These are phyloP conservation scores for Prunus mongolica DNA, from an alignment of 306 rosid species.

Conservation along the genomic window DNA sequence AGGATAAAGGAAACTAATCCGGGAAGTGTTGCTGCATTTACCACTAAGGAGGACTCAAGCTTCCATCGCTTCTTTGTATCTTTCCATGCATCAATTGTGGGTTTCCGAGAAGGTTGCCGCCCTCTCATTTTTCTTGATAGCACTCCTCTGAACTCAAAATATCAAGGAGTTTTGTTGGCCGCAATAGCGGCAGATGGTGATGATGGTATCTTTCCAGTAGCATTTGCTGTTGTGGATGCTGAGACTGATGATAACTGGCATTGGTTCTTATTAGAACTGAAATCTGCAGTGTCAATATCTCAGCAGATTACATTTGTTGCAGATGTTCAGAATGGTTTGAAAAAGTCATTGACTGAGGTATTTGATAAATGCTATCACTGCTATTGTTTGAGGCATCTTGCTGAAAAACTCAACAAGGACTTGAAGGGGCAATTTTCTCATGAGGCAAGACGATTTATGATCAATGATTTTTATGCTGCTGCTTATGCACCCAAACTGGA, in stretches of 20 bases:
- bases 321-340: constrained; percentile 71
- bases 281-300: constrained; percentile 48
- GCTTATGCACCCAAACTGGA: constrained; percentile 74
- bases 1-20: constrained; percentile 90
- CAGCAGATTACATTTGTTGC: constrained; percentile 80
- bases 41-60: constrained; percentile 90
- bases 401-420: constrained; percentile 85
- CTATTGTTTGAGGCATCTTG: constrained; percentile 83
- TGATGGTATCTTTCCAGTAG: constrained; percentile 82
- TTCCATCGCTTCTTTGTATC: constrained; percentile 89
- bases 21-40: constrained; percentile 82
- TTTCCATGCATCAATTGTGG: constrained; percentile 73
- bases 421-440: constrained; percentile 95
- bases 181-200: constrained; percentile 87
- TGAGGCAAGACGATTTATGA: constrained; percentile 92
- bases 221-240: constrained; percentile 83
- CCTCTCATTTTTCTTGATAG: constrained; percentile 89
- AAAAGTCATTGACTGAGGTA: constrained; percentile 57
- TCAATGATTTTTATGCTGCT: constrained; percentile 82
- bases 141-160: constrained; percentile 79
- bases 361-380: constrained; percentile 74
- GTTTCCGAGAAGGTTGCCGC: constrained; percentile 87
- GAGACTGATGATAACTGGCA: constrained; percentile 88
- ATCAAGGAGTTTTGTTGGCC: constrained; percentile 75
- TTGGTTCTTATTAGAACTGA: constrained; percentile 83